Evolutionary conservation across 768 basidiomycete genomes (phyloP), one percentile per base, ranked within the genome.

Genomic region (Phallus indusiatus): DNA sequence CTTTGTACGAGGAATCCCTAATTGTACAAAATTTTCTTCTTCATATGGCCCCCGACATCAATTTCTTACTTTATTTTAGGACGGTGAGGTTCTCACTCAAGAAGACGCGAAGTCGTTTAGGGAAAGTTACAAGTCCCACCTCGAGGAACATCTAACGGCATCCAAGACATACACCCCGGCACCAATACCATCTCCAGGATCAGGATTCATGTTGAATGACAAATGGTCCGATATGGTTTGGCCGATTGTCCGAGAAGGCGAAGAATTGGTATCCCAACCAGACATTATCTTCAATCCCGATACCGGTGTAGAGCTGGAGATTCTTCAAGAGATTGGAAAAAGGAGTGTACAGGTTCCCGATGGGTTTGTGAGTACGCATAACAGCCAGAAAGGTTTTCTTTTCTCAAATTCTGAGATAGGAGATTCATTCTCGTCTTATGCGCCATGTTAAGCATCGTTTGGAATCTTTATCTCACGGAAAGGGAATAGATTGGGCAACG

Each of bases 401-500:
- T 21, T 51, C 10, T 36, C 42, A 5, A 14, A 47, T 62, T 56
- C 14, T 59, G 33, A n/a, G n/a, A n/a, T 64, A 91, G 90, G 85
- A 86, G 64, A 81, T 93, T 34, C 92, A 94, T 66, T 72, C 85
- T 7, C 83, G 92, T 55, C 69, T 94, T 51, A 81, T 85, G 56
- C 72, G 92, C 7, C 92, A 94, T 64, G 82, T 91, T 47, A 89
- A 87, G 75, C 80, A 79, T 65, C 78, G 92, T 4, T 64, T 92
- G n/a, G 76, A 81, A 63, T 83, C 82, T 50, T 70, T 94, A 18
- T 81, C 88, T 53, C 75, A 73, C 35, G 88, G 83, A 1, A 75
- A 74, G n/a, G 87, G 86, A 0, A 70, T 96, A 34, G 92, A 94
- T 68, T 95, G 90, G 80, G 89, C 90, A 0, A 90, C 89, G 47